These are phyloP conservation scores for Obba rivulosa DNA, from an alignment of 768 basidiomycete species.

Conservation along the genomic window DNA sequence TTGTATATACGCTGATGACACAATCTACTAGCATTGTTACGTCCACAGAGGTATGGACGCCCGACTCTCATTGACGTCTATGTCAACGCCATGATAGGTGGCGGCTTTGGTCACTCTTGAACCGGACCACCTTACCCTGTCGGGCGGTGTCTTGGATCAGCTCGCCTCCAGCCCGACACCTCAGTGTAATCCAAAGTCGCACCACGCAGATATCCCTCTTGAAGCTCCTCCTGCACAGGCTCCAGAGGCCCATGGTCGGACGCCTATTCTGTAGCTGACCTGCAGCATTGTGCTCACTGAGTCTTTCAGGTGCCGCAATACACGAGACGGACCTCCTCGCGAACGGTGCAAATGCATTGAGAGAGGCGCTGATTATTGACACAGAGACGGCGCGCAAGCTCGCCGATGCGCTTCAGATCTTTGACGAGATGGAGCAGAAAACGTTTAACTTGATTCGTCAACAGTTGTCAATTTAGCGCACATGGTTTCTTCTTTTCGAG, in stretches of 20 bases:
- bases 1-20: background rate
- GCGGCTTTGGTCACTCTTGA: constrained; percentile 35
- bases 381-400: constrained; percentile 38
- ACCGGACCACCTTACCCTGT: constrained; percentile 41
- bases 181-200: constrained; percentile 2
- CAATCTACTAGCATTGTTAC: constrained; percentile 34
- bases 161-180: constrained; percentile 19
- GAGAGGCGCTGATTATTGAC: constrained; percentile 32
- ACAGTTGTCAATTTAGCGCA: constrained; percentile 2
- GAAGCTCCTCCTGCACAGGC: background rate
- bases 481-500: too few species aligned
- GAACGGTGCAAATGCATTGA: constrained; percentile 28
- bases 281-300: background rate
- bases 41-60: constrained; percentile 29
- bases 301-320: constrained; percentile 2
- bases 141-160: constrained; percentile 34
- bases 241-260: too few species aligned
- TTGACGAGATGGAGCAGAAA: constrained; percentile 37
- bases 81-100: constrained; percentile 21
- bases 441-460: constrained; percentile 28
- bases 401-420: constrained; percentile 39
- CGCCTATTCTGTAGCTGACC: background rate
- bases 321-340: constrained; percentile 30
- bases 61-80: background rate
- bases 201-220: constrained; percentile 4